These are phyloP conservation scores for Boechera divaricarpa DNA, from an alignment of 345 rosid species.

Conservation along the genomic window DNA sequence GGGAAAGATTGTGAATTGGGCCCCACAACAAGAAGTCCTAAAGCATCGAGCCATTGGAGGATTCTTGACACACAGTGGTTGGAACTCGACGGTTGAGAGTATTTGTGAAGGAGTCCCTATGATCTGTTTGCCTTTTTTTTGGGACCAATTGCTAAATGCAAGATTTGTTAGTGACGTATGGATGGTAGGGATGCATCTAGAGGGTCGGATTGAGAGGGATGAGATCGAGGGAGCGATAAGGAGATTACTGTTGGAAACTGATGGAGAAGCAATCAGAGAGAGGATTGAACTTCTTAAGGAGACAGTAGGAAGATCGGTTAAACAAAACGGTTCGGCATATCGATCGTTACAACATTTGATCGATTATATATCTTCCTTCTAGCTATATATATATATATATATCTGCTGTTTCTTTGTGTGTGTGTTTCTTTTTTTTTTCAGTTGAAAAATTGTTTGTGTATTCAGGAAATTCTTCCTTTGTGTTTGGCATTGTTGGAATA, in stretches of 20 bases:
- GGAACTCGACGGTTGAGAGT: constrained; percentile 47
- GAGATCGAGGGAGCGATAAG: constrained; percentile 26
- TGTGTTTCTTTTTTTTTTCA: not conserved
- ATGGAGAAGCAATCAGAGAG: constrained; percentile 38
- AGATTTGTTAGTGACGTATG: constrained; percentile 32
- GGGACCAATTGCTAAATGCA: constrained; percentile 39
- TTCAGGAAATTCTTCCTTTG: not conserved
- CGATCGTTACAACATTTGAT: constrained; percentile 27
- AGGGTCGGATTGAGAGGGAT: constrained; percentile 29
- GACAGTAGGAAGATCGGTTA: constrained; percentile 35
- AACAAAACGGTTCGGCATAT: constrained; percentile 23
- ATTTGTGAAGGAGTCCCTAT: constrained; percentile 40
- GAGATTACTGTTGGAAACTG: constrained; percentile 12
- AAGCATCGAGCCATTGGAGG: constrained; percentile 40
- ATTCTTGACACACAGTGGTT: constrained; percentile 43
- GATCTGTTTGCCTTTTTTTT: constrained; percentile 32
- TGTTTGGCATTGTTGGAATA: not conserved
- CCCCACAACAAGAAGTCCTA: constrained; percentile 38
- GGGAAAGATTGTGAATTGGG: constrained; percentile 49
- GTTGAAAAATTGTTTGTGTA: not conserved
- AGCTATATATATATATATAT: not conserved
- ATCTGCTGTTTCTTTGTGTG: not conserved
- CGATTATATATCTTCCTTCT: constrained; percentile 32
- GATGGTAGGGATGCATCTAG: constrained; percentile 39
- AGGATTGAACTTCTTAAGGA: constrained; percentile 23